phyloP scores from a whole-genome alignment of 176 grass and related monocot species.

The Oryza officinalis region DNA sequence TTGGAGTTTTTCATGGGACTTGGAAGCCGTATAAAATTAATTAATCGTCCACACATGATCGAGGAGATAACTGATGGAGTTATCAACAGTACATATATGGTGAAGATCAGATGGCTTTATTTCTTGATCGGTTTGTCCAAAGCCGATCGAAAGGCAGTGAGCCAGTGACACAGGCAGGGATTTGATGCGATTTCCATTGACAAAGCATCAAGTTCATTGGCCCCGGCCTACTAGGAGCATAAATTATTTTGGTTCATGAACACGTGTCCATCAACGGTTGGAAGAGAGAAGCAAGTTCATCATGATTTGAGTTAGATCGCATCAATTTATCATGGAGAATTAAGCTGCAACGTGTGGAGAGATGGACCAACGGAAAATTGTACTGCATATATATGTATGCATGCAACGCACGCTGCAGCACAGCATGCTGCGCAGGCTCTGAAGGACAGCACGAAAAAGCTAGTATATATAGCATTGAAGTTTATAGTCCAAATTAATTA shows the following conservation, averaged over 20 bases:
- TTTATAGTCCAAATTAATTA: neutral
- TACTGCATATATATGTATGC: neutral
- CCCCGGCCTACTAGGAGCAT: neutral
- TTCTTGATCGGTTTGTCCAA: neutral
- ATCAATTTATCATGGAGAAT: constrained; percentile 5
- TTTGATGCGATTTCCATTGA: neutral
- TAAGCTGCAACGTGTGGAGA: neutral
- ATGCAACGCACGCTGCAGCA: neutral
- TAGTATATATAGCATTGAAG: neutral
- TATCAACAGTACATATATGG: too few relatives aligned
- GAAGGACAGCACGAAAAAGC: neutral
- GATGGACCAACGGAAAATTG: neutral
- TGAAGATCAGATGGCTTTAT: neutral
- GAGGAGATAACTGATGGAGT: too few relatives aligned
- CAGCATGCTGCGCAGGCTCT: neutral
- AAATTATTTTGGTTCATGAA: neutral
- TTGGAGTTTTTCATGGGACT: too few relatives aligned
- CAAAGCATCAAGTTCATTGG: neutral
- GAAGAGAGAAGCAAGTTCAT: too few relatives aligned
- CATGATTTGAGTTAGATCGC: neutral
- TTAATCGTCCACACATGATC: too few relatives aligned
- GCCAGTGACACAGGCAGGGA: neutral
- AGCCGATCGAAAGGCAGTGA: neutral
- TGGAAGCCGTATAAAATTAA: too few relatives aligned
- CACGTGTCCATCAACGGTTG: neutral